Percentiles rank a stretch among this genome's conserved stretches.
phyloP scores from a whole-genome alignment of 2,329 filamentous ascomycete genomes.

The Tolypocladium tropicale region DNA sequence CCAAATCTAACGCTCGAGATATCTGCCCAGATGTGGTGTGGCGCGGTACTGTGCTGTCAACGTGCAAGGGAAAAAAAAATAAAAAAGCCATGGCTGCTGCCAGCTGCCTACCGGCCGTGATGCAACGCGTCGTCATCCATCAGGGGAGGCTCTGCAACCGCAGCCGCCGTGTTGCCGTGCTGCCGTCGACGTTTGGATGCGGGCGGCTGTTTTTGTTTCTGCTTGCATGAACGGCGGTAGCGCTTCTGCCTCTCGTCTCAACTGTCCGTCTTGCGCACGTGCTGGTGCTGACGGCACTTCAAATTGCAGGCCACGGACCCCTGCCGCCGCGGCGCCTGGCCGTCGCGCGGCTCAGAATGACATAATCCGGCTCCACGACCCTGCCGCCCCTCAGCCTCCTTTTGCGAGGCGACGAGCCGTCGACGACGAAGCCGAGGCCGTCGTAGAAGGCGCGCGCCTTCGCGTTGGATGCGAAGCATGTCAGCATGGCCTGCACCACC shows the following conservation, averaged over 20 bases:
- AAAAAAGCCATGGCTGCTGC: neutral
- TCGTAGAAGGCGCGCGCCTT: slow-evolving; percentile 50
- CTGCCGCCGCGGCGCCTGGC: neutral
- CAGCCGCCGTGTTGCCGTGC: too few species aligned
- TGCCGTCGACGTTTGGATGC: too few species aligned
- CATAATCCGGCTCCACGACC: slow-evolving; percentile 44
- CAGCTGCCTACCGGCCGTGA: neutral
- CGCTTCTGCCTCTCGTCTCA: too few species aligned
- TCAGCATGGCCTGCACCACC: slow-evolving; percentile 62
- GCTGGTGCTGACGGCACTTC: neutral
- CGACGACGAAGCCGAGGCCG: slow-evolving; percentile 44
- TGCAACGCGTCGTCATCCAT: neutral
- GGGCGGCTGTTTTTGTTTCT: neutral
- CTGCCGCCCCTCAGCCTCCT: slow-evolving; percentile 44
- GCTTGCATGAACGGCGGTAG: too few species aligned
- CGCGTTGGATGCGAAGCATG: slow-evolving; percentile 55
- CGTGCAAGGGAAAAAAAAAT: too few species aligned
- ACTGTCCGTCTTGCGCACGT: too few species aligned
- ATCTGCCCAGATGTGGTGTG: neutral
- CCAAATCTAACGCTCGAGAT: neutral
- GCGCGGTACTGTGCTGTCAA: too few species aligned
- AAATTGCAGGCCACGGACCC: neutral
- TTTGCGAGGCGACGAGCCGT: slow-evolving; percentile 44
- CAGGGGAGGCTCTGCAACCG: neutral
- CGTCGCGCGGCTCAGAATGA: slow-evolving; percentile 45